Percentiles rank a stretch among this genome's conserved stretches.
phyloP scores from a whole-genome alignment of 768 basidiomycete species.

The Pleurotus ostreatus region DNA sequence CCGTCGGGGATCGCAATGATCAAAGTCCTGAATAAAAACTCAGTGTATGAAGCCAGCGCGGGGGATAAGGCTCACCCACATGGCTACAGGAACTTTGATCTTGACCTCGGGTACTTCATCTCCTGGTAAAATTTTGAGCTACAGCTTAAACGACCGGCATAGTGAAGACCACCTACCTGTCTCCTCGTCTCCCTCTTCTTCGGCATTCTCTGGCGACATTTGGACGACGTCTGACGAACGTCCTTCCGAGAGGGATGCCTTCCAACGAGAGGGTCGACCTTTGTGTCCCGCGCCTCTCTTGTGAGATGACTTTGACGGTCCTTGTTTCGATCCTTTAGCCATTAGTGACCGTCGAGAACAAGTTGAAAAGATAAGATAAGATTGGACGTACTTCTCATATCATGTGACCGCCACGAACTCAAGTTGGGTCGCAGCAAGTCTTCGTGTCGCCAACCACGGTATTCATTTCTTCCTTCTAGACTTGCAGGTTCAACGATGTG shows the following conservation, averaged over 20 bases:
- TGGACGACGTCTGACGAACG: neutral
- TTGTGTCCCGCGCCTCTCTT: neutral
- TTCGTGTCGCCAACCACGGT: neutral
- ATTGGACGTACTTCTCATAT: neutral
- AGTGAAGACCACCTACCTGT: conserved; percentile 16
- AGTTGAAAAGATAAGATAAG: too few species aligned
- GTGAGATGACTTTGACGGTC: neutral
- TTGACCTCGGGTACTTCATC: conserved; percentile 44
- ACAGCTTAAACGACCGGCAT: too few species aligned
- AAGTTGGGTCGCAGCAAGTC: conserved; percentile 2
- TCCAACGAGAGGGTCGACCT: neutral
- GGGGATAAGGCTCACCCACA: conserved; percentile 76
- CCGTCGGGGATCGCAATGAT: conserved; percentile 90
- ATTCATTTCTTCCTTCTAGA: conserved; percentile 4
- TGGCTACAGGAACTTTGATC: conserved; percentile 79
- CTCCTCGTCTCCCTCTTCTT: conserved; percentile 7
- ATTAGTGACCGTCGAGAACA: neutral
- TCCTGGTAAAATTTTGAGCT: conserved; percentile 30
- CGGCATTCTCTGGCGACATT: neutral
- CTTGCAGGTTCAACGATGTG: conserved; percentile 40
- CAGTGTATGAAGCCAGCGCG: neutral
- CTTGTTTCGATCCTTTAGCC: neutral
- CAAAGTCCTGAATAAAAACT: conserved; percentile 68
- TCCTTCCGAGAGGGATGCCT: neutral
- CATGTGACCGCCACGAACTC: neutral